Base-by-base conservation (phyloP, 140 eudicot genomes). In the Erigeron philadelphicus region DNA sequence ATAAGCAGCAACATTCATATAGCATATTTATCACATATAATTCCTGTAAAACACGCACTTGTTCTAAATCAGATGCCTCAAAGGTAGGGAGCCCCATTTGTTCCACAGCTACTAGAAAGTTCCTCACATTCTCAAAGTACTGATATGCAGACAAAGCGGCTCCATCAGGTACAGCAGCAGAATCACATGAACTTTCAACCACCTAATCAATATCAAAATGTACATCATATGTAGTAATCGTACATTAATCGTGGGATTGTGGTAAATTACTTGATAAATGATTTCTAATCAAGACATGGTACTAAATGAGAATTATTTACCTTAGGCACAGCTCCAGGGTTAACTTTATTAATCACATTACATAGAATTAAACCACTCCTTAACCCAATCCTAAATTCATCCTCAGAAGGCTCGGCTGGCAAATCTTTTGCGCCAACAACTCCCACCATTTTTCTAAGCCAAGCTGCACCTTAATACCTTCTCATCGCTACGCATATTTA, bases 341-440 rank as follows among this genome's bases (percentile, higher is more conserved):
- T 89, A 75, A 90, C 66, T 71, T 90, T 90, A 63, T 90, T 87
- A 8, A 90, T 76, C 7, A 76, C 90, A 80, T 81, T 84, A 71
- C 97, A 90, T 16, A 90, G 83, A 66, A 90, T 81, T 2, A 90
- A 74, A 56, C 97, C 97, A 71, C 93, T 90, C 73, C 95, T 90
- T 64, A 90, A 78, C 11, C 90, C 97, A 58, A 87, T 80, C 81
- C 97, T 83, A 55, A 90, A 87, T 55, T 87, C 95, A 64, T 90
- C 97, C 79, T 90, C 97, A 0, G 93, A 87, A 75, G 95, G 97
- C 80, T 87, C 97, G 9, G 97, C 90, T 0, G 97, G 95, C 78
- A 90, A 83, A 83, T 90, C 97, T 70, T 76, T 87, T 11, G 92
- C 90, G 0, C 88, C 93, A 43, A 90, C 97, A 23, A 90, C 89